Evolutionary conservation across 2,329 filamentous ascomycete genomes (phyloP).

Genomic region (Magnaporthiopsis rhizophila): DNA sequence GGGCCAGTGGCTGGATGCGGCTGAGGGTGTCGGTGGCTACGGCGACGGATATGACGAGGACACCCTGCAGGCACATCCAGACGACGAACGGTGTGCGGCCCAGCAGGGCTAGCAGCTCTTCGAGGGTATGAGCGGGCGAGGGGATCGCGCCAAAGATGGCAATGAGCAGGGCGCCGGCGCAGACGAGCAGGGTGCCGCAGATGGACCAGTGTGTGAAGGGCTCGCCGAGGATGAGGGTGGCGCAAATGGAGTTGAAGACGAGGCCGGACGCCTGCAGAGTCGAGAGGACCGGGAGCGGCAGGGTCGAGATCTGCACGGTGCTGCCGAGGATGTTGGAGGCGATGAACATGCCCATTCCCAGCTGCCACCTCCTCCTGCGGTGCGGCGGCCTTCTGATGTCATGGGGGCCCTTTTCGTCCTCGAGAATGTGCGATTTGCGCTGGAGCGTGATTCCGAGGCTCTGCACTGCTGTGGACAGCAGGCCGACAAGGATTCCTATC

Average conservation of each 20-base stretch:
- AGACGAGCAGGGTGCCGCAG: slow-evolving; percentile 81
- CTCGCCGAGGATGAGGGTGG: slow-evolving; percentile 83
- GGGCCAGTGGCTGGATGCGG: slow-evolving; percentile 39
- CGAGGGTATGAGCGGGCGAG: slow-evolving; percentile 80
- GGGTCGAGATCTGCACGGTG: slow-evolving; percentile 93
- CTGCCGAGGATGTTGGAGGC: slow-evolving; percentile 90
- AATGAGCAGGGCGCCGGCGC: slow-evolving; percentile 80
- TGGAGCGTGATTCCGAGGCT: slow-evolving; percentile 92
- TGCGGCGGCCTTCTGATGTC: slow-evolving; percentile 80
- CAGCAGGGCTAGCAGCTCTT: slow-evolving; percentile 71
- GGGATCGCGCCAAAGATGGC: slow-evolving; percentile 90
- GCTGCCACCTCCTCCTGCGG: slow-evolving; percentile 85
- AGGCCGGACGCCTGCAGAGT: slow-evolving; percentile 92
- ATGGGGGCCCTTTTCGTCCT: slow-evolving; percentile 82
- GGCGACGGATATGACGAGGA: slow-evolving; percentile 64
- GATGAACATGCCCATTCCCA: slow-evolving; percentile 96
- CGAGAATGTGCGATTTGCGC: slow-evolving; percentile 94
- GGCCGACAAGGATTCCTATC: slow-evolving; percentile 88
- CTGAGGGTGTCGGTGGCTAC: slow-evolving; percentile 50
- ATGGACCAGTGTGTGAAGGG: slow-evolving; percentile 93
- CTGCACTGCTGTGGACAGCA: slow-evolving; percentile 89
- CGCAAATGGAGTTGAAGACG: slow-evolving; percentile 98
- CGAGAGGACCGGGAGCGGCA: slow-evolving; percentile 88
- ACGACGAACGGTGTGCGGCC: slow-evolving; percentile 67
- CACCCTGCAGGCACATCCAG: slow-evolving; percentile 78